phyloP scores from a whole-genome alignment of 2,329 filamentous ascomycete species.

The Ascochyta pisi region DNA sequence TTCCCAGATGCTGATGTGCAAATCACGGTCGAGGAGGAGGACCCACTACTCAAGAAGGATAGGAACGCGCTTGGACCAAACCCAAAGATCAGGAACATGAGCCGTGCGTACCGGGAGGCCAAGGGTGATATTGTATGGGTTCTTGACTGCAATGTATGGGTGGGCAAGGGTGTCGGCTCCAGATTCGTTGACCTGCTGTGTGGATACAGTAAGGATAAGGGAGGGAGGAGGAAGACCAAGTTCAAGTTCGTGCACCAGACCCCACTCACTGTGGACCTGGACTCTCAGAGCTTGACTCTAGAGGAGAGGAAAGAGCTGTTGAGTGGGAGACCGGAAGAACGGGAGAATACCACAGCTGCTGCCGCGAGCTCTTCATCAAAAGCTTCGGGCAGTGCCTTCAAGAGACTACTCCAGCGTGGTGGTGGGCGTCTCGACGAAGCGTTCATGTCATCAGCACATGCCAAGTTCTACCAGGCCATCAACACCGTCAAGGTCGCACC shows the following conservation, averaged over 20 bases:
- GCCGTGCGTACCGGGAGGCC: slow-evolving; percentile 87
- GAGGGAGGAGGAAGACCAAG: slow-evolving; percentile 46
- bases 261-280: slow-evolving; percentile 81
- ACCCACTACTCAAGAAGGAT: slow-evolving; percentile 69
- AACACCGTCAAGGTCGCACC: slow-evolving; percentile 90
- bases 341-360: slow-evolving; percentile 29
- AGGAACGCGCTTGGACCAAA: slow-evolving; percentile 78
- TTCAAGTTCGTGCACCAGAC: slow-evolving; percentile 96
- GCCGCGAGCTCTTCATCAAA: slow-evolving; percentile 38
- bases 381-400: slow-evolving; percentile 29
- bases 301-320: slow-evolving; percentile 44
- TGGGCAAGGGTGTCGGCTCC: slow-evolving; percentile 77
- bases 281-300: slow-evolving; percentile 36
- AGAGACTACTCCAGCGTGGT: slow-evolving; percentile 52
- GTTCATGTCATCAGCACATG: slow-evolving; percentile 92
- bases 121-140: slow-evolving; percentile 90
- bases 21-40: slow-evolving; percentile 82
- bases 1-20: slow-evolving; percentile 74
- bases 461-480: slow-evolving; percentile 98
- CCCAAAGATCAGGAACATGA: slow-evolving; percentile 98
- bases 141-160: slow-evolving; percentile 96
- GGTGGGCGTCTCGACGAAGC: slow-evolving; percentile 91
- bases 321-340: slow-evolving; percentile 29
- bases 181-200: slow-evolving; percentile 89
- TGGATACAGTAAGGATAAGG: slow-evolving; percentile 62